These are phyloP conservation scores for Daldinia childiae DNA, from an alignment of 495 filamentous ascomycete genomes.

Conservation along the genomic window DNA sequence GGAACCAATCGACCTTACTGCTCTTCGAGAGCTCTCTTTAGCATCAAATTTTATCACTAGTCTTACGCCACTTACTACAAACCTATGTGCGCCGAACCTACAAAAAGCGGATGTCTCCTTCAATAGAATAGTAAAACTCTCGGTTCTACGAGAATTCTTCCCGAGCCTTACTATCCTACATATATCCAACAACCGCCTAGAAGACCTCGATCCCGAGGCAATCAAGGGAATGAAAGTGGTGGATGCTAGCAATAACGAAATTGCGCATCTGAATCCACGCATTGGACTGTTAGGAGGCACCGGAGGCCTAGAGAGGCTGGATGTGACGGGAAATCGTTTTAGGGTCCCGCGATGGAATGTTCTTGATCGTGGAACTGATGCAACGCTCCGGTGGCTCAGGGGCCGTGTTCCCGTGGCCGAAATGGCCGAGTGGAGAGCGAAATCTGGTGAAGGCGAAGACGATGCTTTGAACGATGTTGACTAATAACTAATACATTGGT, in stretches of 20 bases:
- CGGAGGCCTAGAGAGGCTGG: slow-evolving; percentile 62
- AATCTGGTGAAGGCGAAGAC: slow-evolving; percentile 46
- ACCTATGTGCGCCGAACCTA: slow-evolving; percentile 75
- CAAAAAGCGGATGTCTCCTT: slow-evolving; percentile 79
- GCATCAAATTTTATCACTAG: slow-evolving; percentile 72
- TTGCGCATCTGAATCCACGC: slow-evolving; percentile 76
- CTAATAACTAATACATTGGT: slow-evolving; percentile 25
- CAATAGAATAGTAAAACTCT: slow-evolving; percentile 77
- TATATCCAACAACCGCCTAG: slow-evolving; percentile 78
- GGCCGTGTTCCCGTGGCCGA: slow-evolving; percentile 78
- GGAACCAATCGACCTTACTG: slow-evolving; percentile 71
- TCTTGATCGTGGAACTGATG: slow-evolving; percentile 87
- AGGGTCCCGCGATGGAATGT: slow-evolving; percentile 87
- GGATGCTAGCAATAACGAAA: slow-evolving; percentile 84
- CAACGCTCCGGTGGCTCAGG: slow-evolving; percentile 82
- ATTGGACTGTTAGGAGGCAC: slow-evolving; percentile 76
- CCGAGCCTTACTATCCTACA: slow-evolving; percentile 72
- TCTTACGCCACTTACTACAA: slow-evolving; percentile 67
- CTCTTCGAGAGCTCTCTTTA: slow-evolving; percentile 78
- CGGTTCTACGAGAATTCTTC: slow-evolving; percentile 64
- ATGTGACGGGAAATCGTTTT: slow-evolving; percentile 84
- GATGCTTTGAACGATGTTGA: slow-evolving; percentile 50
- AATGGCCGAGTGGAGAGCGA: slow-evolving; percentile 57
- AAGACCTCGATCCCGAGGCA: slow-evolving; percentile 74
- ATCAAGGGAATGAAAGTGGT: slow-evolving; percentile 78